These are phyloP conservation scores for Rhodotorula babjevae DNA, from an alignment of 768 basidiomycete genomes.

Conservation along the genomic window DNA sequence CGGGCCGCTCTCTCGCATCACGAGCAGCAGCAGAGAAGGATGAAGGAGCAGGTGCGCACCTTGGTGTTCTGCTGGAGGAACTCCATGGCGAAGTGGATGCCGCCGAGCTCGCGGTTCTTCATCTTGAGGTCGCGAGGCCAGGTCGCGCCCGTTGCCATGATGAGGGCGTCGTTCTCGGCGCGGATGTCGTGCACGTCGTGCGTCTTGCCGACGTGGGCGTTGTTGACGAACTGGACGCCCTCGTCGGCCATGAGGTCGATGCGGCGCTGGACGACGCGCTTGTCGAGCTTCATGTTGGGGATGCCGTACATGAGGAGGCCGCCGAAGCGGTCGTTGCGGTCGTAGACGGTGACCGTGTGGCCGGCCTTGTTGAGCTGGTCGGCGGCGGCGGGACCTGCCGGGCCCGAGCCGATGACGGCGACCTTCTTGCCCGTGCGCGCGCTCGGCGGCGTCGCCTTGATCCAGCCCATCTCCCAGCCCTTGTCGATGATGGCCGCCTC, in stretches of 20 bases:
- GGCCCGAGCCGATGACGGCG: conserved; percentile 91
- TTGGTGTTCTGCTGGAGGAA: conserved; percentile 62
- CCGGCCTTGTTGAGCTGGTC: conserved; percentile 98
- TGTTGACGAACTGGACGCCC: conserved; percentile 81
- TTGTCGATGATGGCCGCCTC: conserved; percentile 99
- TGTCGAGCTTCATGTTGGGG: conserved; percentile 96
- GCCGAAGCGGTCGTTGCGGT: conserved; percentile 92
- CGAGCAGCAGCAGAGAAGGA: conserved; percentile 8
- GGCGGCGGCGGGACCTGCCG: conserved; percentile 88
- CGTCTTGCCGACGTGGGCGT: conserved; percentile 80
- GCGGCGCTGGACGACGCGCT: conserved; percentile 86
- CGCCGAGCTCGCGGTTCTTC: conserved; percentile 73
- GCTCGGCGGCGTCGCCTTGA: conserved; percentile 72
- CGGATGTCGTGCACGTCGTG: conserved; percentile 66
- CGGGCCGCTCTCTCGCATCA: too few relatives aligned
- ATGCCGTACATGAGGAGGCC: conserved; percentile 97
- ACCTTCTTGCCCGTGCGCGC: conserved; percentile 82
- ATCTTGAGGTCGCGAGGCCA: conserved; percentile 95
- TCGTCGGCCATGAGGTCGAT: conserved; percentile 90
- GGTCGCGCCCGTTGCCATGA: conserved; percentile 89
- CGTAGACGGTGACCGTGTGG: conserved; percentile 88
- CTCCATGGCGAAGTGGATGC: conserved; percentile 87
- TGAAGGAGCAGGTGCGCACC: not conserved
- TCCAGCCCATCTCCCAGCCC: conserved; percentile 61
- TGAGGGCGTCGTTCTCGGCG: conserved; percentile 78